Conservation (phyloP, 129 eudicot species). For the Apium graveolens region DNA sequence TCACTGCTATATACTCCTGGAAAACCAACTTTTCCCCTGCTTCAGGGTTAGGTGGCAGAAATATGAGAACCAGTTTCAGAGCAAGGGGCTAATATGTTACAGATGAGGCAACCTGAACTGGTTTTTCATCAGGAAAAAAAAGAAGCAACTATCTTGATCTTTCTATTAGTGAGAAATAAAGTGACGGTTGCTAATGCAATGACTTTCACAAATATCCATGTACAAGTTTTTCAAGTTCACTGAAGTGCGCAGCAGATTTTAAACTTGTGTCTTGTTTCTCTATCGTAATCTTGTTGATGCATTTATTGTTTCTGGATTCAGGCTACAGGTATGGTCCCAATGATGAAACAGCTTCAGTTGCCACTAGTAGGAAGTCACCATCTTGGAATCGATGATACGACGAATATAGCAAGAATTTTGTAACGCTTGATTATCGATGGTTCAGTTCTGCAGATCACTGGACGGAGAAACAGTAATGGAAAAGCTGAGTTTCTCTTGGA, state of each 20-base stretch:
- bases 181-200: too few species aligned
- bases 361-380: conserved; percentile 79
- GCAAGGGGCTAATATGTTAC: too few species aligned
- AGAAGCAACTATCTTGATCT: too few species aligned
- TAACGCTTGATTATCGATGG: conserved; percentile 77
- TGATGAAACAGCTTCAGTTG: conserved; percentile 62
- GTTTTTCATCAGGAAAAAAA: too few species aligned
- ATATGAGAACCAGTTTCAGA: too few species aligned
- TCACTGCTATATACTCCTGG: too few species aligned
- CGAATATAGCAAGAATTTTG: conserved; percentile 72
- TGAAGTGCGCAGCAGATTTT: neutral
- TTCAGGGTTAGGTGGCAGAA: too few species aligned
- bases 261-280: neutral
- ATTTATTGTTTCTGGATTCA: conserved; percentile 16
- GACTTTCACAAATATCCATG: too few species aligned
- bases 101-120: too few species aligned
- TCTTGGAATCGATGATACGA: conserved; percentile 87
- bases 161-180: too few species aligned
- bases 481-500: conserved; percentile 52
- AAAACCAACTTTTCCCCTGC: too few species aligned
- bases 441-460: conserved; percentile 62
- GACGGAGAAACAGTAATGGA: conserved; percentile 39
- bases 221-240: too few species aligned
- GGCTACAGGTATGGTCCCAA: conserved; percentile 92
- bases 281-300: neutral